Base-by-base conservation (phyloP, 768 basidiomycete species). In the Mycena haematopus region DNA sequence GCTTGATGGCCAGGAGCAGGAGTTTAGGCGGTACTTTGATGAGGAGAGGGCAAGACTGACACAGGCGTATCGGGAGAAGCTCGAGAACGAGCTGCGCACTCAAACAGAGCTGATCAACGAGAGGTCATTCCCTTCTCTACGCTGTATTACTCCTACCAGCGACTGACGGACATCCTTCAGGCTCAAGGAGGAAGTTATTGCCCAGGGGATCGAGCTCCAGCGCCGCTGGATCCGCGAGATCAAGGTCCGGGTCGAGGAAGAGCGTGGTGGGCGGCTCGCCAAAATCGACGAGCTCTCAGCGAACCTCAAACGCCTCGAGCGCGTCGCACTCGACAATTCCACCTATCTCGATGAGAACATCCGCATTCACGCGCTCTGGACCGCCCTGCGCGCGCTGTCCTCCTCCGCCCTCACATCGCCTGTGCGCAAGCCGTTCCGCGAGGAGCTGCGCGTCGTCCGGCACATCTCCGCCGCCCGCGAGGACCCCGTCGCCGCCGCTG, bases 151-250 rank as follows among this genome's bases (percentile, higher is more conserved):
- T 31, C 29, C 14, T 62, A 14, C 46, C 25, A 46, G 17, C 50
- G 40, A 36, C 51, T 54, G 58, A 52, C 56, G 45, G 6, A 60
- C 25, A 62, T 54, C 22, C 13, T 60, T 21, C 70, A 97, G 95
- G 44, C 82, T 99, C 61, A 92, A 90, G 74, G 93, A 96, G 73
- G 95, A 96, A 74, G 94, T 99, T 56, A 84, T 99, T 53, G 91
- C 95, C 3, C 96, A 99, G 74, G 97, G 96, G 19, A 95, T 99
- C 70, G 97, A 99, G 77, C 87, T 99, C 24, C 97, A 99, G 73
- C 89, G 95, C 52, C 86, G 93, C 56, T 99, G 96, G 96, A 92
- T 99, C 44, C 88, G 93, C 33, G 95, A 98, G 61, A 89, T 99
- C 81, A 97, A 98, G 79, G 84, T 95, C 52, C 91, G 89, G 66